Base-by-base conservation (phyloP, 108 stramenopile species). In the Phaeodactylum tricornutum region DNA sequence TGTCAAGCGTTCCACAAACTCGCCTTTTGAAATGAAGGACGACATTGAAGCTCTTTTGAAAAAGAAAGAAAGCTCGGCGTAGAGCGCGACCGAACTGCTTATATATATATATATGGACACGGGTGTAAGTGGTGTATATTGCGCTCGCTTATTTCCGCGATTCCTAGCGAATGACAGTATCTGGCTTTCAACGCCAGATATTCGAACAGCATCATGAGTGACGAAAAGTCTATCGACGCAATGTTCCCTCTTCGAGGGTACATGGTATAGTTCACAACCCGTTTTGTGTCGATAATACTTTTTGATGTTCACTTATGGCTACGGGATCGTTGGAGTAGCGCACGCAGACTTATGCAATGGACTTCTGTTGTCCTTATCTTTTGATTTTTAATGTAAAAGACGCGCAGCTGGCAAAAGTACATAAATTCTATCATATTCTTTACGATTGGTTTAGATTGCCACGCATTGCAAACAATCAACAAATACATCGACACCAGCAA, bases 41-140 rank as follows among this genome's bases (percentile, higher is more conserved):
- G 63, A 71, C 48, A 80, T 87, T 47, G 79, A 82, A 43, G 52
- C 59, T 29, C 61, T 87, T 7, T 50, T 87, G 51, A 50, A 59
- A 20, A 62, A 77, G 72, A 71, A 64, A 24, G 53, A 55, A 26
- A 16, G 23, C 42, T 55, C 37, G 42, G 25, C 40, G 2, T 42
- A 42, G 41, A 16, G 33, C 8, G 8, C 11, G 12, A 34, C 33
- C 12, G 33, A 34, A 34, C 33, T 34, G n/a, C n/a, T 12, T 34
- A 8, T 11, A 34, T 34, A 11, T 11, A 12, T 34, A 8, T 8
- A 12, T 11, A 34, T 34, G 11, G 12, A 11, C 33, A 11, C 12
- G 11, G 8, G 11, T 34, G 33, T 8, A 34, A 8, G 8, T 34
- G 33, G 33, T 34, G 33, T 34, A 34, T n/a, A 34, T 34, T 34